phyloP scores from a whole-genome alignment of 768 basidiomycete genomes.

The Chiua virens region DNA sequence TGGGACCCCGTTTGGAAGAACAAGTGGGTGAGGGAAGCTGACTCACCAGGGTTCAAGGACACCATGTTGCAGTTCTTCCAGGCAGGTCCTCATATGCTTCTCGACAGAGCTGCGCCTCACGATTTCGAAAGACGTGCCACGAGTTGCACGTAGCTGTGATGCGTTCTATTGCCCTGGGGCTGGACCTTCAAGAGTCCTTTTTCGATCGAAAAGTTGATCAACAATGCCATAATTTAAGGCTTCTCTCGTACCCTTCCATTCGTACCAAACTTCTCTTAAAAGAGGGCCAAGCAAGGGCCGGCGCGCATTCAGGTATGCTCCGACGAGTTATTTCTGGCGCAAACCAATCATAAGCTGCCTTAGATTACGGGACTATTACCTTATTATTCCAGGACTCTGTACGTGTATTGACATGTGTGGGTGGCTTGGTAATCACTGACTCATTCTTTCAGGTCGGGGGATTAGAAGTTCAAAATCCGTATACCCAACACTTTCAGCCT shows the following conservation, averaged over 20 bases:
- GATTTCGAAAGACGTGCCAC: constrained; percentile 59
- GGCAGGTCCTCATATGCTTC: constrained; percentile 33
- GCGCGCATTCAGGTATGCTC: constrained; percentile 68
- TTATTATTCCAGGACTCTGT: constrained; percentile 79
- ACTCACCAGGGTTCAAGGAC: constrained; percentile 65
- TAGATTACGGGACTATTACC: constrained; percentile 82
- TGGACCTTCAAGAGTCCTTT: constrained; percentile 68
- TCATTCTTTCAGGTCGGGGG: constrained; percentile 60
- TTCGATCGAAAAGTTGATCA: constrained; percentile 76
- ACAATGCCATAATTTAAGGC: constrained; percentile 77
- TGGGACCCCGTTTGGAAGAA: constrained; percentile 80
- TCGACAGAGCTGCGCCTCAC: constrained; percentile 1
- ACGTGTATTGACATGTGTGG: constrained; percentile 13
- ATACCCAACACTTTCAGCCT: constrained; percentile 67
- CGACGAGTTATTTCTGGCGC: neutral
- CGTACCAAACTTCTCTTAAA: constrained; percentile 52
- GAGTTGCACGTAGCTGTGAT: constrained; percentile 74
- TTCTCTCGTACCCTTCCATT: constrained; percentile 82
- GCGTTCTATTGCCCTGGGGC: constrained; percentile 82
- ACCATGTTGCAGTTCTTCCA: constrained; percentile 78
- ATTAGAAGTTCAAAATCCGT: constrained; percentile 78
- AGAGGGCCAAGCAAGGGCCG: constrained; percentile 77
- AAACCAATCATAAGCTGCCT: neutral
- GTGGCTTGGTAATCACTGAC: neutral
- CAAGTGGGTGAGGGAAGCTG: constrained; percentile 68